These are phyloP conservation scores for Chalciporus chontae DNA, from an alignment of 768 basidiomycete genomes.

Conservation along the genomic window DNA sequence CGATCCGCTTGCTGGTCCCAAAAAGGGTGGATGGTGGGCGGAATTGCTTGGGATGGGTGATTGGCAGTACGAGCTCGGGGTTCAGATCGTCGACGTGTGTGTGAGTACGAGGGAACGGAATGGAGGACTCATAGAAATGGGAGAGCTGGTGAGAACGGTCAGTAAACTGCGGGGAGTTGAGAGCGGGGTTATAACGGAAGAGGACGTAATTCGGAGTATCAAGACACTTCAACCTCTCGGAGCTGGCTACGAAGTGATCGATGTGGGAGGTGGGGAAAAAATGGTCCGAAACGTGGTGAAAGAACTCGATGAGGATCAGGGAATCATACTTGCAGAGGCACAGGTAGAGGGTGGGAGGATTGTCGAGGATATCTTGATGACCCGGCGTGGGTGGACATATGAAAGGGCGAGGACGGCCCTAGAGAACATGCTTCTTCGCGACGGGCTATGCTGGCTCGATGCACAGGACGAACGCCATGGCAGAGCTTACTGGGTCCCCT, in stretches of 20 bases:
- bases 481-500: constrained; percentile 83
- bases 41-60: constrained; percentile 86
- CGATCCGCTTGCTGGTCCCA: constrained; percentile 86
- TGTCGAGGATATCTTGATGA: constrained; percentile 57
- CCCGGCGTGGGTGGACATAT: constrained; percentile 68
- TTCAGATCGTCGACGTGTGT: constrained; percentile 92
- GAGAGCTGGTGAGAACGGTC: constrained; percentile 78
- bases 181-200: constrained; percentile 73
- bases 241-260: constrained; percentile 86
- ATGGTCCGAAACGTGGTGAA: constrained; percentile 89
- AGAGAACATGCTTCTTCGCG: constrained; percentile 86
- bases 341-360: constrained; percentile 67
- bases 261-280: constrained; percentile 62
- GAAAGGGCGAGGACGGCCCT: constrained; percentile 75
- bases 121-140: constrained; percentile 89
- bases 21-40: constrained; percentile 88
- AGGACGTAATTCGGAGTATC: constrained; percentile 81
- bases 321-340: constrained; percentile 73
- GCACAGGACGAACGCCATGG: constrained; percentile 71
- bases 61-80: constrained; percentile 94
- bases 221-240: constrained; percentile 84
- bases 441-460: constrained; percentile 95
- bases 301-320: constrained; percentile 88
- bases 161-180: constrained; percentile 68
- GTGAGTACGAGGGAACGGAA: constrained; percentile 85